These are phyloP conservation scores for Chalaropsis ovoidea DNA, from an alignment of 2,329 filamentous ascomycete genomes.

Conservation along the genomic window DNA sequence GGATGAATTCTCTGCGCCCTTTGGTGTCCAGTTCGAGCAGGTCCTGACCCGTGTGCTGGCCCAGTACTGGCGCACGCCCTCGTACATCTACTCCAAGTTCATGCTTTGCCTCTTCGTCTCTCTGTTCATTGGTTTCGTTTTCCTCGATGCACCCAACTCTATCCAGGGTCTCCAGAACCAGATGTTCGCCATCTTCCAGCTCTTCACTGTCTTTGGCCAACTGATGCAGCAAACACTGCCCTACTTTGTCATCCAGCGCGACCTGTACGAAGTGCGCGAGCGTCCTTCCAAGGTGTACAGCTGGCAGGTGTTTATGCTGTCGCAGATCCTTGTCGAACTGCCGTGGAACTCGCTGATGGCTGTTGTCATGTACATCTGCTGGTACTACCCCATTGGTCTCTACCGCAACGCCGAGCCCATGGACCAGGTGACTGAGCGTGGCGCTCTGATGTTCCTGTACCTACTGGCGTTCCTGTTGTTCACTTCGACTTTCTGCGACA, in stretches of 20 bases:
- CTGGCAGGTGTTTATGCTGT: slow-evolving; percentile 77
- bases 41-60: slow-evolving; percentile 69
- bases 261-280: slow-evolving; percentile 76
- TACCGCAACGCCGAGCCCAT: slow-evolving; percentile 57
- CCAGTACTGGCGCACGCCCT: slow-evolving; percentile 84
- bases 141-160: slow-evolving; percentile 60
- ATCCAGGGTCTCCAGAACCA: slow-evolving; percentile 76
- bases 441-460: slow-evolving; percentile 69
- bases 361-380: slow-evolving; percentile 66
- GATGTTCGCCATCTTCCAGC: slow-evolving; percentile 77
- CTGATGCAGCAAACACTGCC: slow-evolving; percentile 75
- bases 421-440: slow-evolving; percentile 55
- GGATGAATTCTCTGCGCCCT: slow-evolving; percentile 69
- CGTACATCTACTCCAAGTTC: slow-evolving; percentile 78
- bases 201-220: slow-evolving; percentile 71
- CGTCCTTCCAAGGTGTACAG: slow-evolving; percentile 74
- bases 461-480: slow-evolving; percentile 67
- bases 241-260: slow-evolving; percentile 71
- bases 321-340: slow-evolving; percentile 73
- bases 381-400: slow-evolving; percentile 79
- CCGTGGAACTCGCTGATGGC: slow-evolving; percentile 73
- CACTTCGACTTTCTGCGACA: slow-evolving; percentile 68
- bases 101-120: slow-evolving; percentile 54
- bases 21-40: slow-evolving; percentile 54
- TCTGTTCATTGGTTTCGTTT: slow-evolving; percentile 74